Conservation (phyloP, 768 basidiomycete species). For the Dioszegia crocea region DNA sequence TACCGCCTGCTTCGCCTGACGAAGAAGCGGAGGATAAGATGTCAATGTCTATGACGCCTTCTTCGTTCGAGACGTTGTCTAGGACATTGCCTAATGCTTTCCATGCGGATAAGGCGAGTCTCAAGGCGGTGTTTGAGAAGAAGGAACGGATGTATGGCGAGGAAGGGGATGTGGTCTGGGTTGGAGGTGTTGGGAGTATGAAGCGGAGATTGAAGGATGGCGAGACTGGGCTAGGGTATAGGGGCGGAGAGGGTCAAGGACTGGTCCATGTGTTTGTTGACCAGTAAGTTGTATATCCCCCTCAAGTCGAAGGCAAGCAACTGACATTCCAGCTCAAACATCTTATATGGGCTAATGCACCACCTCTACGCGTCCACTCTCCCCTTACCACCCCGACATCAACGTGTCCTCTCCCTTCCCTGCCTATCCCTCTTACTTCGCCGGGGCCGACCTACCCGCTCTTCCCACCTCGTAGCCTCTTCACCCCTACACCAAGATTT, state of each 20-base stretch:
- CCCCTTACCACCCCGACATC: conserved; percentile 28
- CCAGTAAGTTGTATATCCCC: conserved; percentile 32
- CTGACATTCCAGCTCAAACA: conserved; percentile 37
- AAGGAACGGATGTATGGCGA: conserved; percentile 27
- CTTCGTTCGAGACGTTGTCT: conserved; percentile 18
- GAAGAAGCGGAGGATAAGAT: conserved; percentile 9
- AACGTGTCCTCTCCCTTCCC: conserved; percentile 45
- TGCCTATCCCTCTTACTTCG: conserved; percentile 42
- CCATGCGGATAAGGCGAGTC: conserved; percentile 19
- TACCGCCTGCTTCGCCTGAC: conserved; percentile 2
- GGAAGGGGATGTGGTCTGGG: conserved; percentile 40
- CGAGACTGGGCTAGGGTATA: conserved; percentile 15
- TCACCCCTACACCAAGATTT: conserved; percentile 43
- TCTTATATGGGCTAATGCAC: conserved; percentile 35
- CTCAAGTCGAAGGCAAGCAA: neutral
- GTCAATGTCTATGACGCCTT: conserved; percentile 26
- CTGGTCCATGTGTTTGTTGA: conserved; percentile 42
- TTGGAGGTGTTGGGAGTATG: conserved; percentile 41
- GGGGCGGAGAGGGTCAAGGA: conserved; percentile 9
- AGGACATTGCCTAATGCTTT: conserved; percentile 24
- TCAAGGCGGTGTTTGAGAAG: conserved; percentile 24
- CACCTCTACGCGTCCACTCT: conserved; percentile 20
- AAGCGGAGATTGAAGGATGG: conserved; percentile 6
- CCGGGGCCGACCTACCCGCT: conserved; percentile 37
- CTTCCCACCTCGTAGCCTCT: conserved; percentile 45